These are phyloP conservation scores for Aegilops longissima DNA, from an alignment of 176 grass and related monocot species.

Conservation along the genomic window DNA sequence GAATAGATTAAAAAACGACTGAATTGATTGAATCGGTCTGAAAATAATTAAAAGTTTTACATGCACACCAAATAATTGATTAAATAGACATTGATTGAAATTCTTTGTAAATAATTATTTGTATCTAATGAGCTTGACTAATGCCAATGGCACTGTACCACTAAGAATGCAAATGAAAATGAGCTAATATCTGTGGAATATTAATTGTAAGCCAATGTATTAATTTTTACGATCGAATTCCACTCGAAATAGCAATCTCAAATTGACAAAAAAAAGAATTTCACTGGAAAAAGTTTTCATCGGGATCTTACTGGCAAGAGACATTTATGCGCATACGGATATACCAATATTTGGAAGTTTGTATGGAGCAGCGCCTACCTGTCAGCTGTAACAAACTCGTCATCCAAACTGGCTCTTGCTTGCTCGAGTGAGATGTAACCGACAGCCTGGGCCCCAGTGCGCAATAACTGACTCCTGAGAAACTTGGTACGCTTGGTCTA, in stretches of 20 bases:
- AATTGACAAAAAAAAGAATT: neutral
- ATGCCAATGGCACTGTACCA: too few relatives aligned
- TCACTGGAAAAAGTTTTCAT: neutral
- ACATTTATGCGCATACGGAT: neutral
- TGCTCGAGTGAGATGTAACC: neutral
- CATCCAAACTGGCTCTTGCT: slow-evolving; percentile 8
- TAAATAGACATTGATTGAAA: too few relatives aligned
- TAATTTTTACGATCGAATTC: neutral
- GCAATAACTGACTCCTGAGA: neutral
- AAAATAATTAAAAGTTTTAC: too few relatives aligned
- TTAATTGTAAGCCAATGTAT: too few relatives aligned
- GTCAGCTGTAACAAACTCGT: slow-evolving; percentile 12
- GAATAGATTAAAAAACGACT: too few relatives aligned
- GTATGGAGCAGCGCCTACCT: neutral
- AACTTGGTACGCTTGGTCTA: neutral
- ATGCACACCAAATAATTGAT: too few relatives aligned
- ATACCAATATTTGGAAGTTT: neutral
- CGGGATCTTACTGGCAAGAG: neutral
- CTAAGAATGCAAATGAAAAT: too few relatives aligned
- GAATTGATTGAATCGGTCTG: too few relatives aligned
- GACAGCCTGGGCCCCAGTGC: neutral
- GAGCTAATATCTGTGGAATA: too few relatives aligned
- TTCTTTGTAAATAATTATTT: too few relatives aligned
- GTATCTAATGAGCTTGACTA: too few relatives aligned
- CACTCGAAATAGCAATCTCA: neutral